phyloP scores from a whole-genome alignment of 202 grass and related monocot genomes.

The Saccharum hybrid region DNA sequence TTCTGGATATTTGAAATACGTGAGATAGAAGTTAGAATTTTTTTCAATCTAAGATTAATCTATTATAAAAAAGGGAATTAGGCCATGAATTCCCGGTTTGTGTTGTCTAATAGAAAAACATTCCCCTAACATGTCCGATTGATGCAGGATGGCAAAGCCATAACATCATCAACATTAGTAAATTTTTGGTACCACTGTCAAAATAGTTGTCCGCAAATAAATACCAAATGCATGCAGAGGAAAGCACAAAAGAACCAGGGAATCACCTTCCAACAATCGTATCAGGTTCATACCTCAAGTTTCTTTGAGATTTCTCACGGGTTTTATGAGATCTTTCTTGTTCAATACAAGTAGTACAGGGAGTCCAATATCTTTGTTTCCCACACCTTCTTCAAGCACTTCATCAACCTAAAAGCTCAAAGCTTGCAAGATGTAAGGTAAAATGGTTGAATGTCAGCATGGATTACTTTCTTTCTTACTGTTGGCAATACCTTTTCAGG shows the following conservation, averaged over 20 bases:
- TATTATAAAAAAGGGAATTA: neutral
- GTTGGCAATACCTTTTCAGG: conserved; percentile 65
- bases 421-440: conserved; percentile 5
- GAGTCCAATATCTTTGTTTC: conserved; percentile 51
- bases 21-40: neutral
- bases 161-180: conserved; percentile 76
- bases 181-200: conserved; percentile 88
- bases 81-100: neutral
- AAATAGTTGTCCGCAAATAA: conserved; percentile 36
- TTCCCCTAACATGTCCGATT: neutral
- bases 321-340: conserved; percentile 96
- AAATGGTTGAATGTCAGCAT: conserved; percentile 24
- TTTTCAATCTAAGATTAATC: neutral
- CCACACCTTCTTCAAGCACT: conserved; percentile 72
- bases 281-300: conserved; percentile 63
- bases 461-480: neutral
- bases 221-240: neutral
- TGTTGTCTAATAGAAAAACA: neutral
- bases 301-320: conserved; percentile 86
- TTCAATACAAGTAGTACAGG: conserved; percentile 78
- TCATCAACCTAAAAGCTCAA: no score
- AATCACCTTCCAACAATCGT: neutral
- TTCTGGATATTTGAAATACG: neutral
- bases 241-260: conserved; percentile 1
- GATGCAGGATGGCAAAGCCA: conserved; percentile 80